A percentile compares a stretch with the other conserved stretches of the same genome.
These are phyloP conservation scores for Leccinellum rugosiceps DNA, from an alignment of 768 basidiomycete genomes.

Conservation along the genomic window DNA sequence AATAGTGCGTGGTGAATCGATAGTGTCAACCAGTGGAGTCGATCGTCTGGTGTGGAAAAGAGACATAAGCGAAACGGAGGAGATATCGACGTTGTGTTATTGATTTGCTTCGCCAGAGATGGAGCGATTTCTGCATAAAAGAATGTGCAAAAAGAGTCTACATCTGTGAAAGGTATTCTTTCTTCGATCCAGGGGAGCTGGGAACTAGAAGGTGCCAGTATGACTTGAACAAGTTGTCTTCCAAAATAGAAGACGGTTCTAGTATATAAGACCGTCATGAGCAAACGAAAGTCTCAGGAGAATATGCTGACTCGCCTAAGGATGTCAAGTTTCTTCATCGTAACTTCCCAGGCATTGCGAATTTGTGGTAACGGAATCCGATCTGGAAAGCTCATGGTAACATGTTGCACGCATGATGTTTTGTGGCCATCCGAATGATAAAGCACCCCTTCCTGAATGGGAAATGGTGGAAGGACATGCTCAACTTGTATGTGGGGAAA, in stretches of 20 bases:
- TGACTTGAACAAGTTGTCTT: constrained; percentile 26
- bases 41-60: constrained; percentile 4
- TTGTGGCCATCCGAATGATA: constrained; percentile 37
- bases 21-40: constrained; percentile 15
- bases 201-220: constrained; percentile 16
- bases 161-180: constrained; percentile 3
- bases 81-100: constrained; percentile 12
- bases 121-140: constrained; percentile 24
- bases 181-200: constrained; percentile 18
- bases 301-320: constrained; percentile 21
- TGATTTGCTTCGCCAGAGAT: constrained; percentile 23
- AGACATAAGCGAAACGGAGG: constrained; percentile 16
- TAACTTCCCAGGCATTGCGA: constrained; percentile 34
- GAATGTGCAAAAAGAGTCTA: constrained; percentile 15
- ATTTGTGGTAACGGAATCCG: constrained; percentile 22
- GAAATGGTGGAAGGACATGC: constrained; percentile 40
- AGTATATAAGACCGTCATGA: not conserved
- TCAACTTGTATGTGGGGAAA: constrained; percentile 5
- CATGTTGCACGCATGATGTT: constrained; percentile 44
- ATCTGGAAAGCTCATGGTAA: constrained; percentile 32
- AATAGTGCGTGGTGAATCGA: constrained; percentile 36
- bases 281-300: not conserved
- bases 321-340: constrained; percentile 26
- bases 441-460: constrained; percentile 47
- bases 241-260: constrained; percentile 35